A percentile compares a stretch with the other conserved stretches of the same genome.
These are phyloP conservation scores for Podosphaera xanthii DNA, from an alignment of 2,329 filamentous ascomycete genomes.

Conservation along the genomic window DNA sequence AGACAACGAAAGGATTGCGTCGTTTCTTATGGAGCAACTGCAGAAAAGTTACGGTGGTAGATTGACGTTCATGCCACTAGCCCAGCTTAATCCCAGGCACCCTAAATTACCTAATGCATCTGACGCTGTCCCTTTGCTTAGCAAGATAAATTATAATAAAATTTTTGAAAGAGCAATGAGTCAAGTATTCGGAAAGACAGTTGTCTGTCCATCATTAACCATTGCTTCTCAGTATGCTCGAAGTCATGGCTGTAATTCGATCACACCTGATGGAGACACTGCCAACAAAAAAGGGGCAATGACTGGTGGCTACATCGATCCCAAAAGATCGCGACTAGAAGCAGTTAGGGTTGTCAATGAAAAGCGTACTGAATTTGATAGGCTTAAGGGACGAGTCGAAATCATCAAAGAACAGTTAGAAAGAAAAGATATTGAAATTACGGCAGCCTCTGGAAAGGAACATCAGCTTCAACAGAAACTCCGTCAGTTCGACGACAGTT, in stretches of 20 bases:
- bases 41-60: slow-evolving; percentile 62
- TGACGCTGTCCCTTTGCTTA: slow-evolving; percentile 70
- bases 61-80: slow-evolving; percentile 86
- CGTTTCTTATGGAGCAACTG: slow-evolving; percentile 55
- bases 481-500: slow-evolving; percentile 57
- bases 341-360: slow-evolving; percentile 54
- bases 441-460: slow-evolving; percentile 58
- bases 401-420: slow-evolving; percentile 52
- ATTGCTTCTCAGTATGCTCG: slow-evolving; percentile 79
- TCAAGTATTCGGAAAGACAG: slow-evolving; percentile 87
- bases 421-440: slow-evolving; percentile 70
- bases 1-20: slow-evolving; percentile 73
- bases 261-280: slow-evolving; percentile 84
- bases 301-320: slow-evolving; percentile 84
- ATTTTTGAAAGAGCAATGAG: slow-evolving; percentile 68
- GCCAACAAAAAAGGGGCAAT: slow-evolving; percentile 89
- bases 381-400: slow-evolving; percentile 35
- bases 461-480: slow-evolving; percentile 64
- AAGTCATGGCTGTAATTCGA: slow-evolving; percentile 76
- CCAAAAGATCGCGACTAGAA: slow-evolving; percentile 65
- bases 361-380: slow-evolving; percentile 54
- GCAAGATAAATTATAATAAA: slow-evolving; percentile 59
- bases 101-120: slow-evolving; percentile 63
- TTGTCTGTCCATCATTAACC: slow-evolving; percentile 76
- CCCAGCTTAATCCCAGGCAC: slow-evolving; percentile 48